These are phyloP conservation scores for Pleurotus pulmonarius DNA, from an alignment of 768 basidiomycete genomes.

Conservation along the genomic window DNA sequence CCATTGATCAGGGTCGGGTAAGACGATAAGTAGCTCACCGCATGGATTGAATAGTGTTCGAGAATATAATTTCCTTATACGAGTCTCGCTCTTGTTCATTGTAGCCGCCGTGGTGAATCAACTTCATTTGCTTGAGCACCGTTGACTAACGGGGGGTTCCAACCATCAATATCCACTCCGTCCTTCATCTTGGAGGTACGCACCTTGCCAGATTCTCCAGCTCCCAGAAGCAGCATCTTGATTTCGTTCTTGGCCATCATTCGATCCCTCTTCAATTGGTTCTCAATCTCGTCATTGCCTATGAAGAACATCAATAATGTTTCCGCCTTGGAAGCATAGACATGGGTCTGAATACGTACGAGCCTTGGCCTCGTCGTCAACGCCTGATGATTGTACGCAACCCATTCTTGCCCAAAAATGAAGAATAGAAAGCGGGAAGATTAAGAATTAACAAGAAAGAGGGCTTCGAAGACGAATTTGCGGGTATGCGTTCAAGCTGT, in stretches of 20 bases:
- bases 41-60: slow-evolving; percentile 94
- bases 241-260: slow-evolving; percentile 92
- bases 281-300: slow-evolving; percentile 95
- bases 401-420: slow-evolving; percentile 44
- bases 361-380: slow-evolving; percentile 81
- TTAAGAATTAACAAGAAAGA: not conserved
- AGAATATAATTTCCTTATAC: slow-evolving; percentile 94
- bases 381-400: slow-evolving; percentile 65
- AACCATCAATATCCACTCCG: not conserved
- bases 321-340: not conserved
- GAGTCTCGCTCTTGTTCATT: slow-evolving; percentile 85
- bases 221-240: slow-evolving; percentile 93
- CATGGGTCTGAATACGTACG: slow-evolving; percentile 44
- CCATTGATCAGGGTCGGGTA: not conserved
- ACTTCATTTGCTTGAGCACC: slow-evolving; percentile 89
- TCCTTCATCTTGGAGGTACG: slow-evolving; percentile 12
- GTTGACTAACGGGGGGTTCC: slow-evolving; percentile 17
- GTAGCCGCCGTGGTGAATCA: slow-evolving; percentile 91
- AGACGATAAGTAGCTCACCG: slow-evolving; percentile 44
- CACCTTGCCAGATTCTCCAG: slow-evolving; percentile 96
- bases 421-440: slow-evolving; percentile 4
- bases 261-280: slow-evolving; percentile 83
- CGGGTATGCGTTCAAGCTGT: not conserved
- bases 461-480: not conserved
- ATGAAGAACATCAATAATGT: not conserved